Base-by-base conservation (phyloP, 345 rosid species). In the Dovyalis caffra region DNA sequence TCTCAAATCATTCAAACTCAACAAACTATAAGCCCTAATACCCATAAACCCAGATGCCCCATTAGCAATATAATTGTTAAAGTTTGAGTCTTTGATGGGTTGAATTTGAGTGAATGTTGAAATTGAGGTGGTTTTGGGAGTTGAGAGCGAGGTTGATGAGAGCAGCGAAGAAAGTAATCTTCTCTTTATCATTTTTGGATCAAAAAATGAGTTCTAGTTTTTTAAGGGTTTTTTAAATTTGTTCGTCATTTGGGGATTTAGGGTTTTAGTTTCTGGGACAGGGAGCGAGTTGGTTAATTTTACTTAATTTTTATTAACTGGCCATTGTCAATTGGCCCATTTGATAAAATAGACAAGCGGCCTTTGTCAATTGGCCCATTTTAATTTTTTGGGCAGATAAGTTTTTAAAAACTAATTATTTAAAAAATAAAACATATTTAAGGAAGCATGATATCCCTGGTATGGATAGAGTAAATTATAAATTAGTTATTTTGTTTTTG, bases 1-100 rank as follows among this genome's bases (percentile, higher is more conserved):
- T 81, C 95, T 86, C 77, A 95, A 80, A 81, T 95, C 99, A 79
- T 95, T 95, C 84, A 95, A 82, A 81, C 88, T 86, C 85, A 95
- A 77, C 23, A 95, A 76, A 74, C 96, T 93, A 49, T 85, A 95
- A 34, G 85, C 78, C 74, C 95, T 85, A 4, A 88, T 8, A 63
- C 86, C 88, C 79, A 76, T 79, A 66, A 75, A 68, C 68, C 78
- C 80, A 43, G 23, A 49, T 1, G 9, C 56, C 56, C 56, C 56
- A 49, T 49, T 49, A 18, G 23, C 9, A 20, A 43, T 11, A 43
- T 43, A 43, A 43, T 43, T 14, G 49, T 14, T 43, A 14, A 49
- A 49, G 23, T 49, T 49, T 6, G 56, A 49, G 7, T 49, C 23
- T 49, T 49, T 20, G 56, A 20, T 5, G n/a, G 56, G 8, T 49